Evolutionary conservation across 2,329 filamentous ascomycete genomes (phyloP), one percentile per base, ranked within the genome.

Genomic region (Nothophaeocryptopus gaeumannii): DNA sequence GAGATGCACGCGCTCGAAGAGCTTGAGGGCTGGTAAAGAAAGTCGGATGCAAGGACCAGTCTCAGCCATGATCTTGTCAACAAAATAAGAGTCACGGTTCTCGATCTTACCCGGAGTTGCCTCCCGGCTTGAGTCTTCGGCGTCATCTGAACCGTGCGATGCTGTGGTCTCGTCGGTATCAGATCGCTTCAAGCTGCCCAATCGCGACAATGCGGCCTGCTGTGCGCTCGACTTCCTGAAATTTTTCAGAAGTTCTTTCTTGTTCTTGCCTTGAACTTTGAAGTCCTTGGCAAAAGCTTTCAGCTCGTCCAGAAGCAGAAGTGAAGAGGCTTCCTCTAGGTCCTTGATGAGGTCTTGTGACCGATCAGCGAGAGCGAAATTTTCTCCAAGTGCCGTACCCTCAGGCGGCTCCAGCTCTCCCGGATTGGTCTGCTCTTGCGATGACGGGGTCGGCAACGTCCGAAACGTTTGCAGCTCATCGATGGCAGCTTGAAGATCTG

Each of bases 1-100:
- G 2, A 99, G 74, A 71, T 97, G 93, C 0, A 97, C 90, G 20
- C 93, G 82, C 68, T 96, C 90, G 62, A 99, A 99, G 0, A 99
- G 78, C 62, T 84, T 89, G 55, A 90, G 80, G 0, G 85, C 79
- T 0, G 80, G 72, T 0, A 85, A 71, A 0, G 89, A 89, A 10
- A 99, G 79, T 33, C 92, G 80, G 53, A 97, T 85, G 58, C 91
- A 96, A 11, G 89, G 83, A 0, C 93, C 93, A 0, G 88, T 87
- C 50, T 84, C 83, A 29, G 78, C 77, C 59, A 91, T 70, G 36
- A 96, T 92, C 68, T 89, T 95, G 41, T 78, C 75, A 1, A 89
- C 72, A 59, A 92, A 93, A 67, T 93, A 82, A 8, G 77, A 75
- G 64, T 89, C 85, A 56, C 88, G 78, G 60, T 88, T 91, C 12